Evolutionary conservation across 352 stramenopile species (phyloP).

Genomic region (Pseudoperonospora humuli): DNA sequence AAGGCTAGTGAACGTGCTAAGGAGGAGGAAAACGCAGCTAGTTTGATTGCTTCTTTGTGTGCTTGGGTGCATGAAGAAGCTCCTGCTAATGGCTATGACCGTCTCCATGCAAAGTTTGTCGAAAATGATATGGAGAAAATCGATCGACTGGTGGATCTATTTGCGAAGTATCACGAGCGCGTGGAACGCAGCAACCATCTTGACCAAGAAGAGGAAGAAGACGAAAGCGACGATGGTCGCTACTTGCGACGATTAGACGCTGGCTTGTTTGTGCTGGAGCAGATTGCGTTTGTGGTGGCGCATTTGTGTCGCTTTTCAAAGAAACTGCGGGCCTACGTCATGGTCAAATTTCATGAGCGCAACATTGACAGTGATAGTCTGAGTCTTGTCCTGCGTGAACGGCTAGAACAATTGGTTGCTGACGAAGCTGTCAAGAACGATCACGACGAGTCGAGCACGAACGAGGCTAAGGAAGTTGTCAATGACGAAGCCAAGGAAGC

Average conservation of each 20-base stretch:
- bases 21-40: slow-evolving; percentile 58
- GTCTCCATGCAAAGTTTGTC: slow-evolving; percentile 76
- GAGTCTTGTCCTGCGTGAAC: slow-evolving; percentile 38
- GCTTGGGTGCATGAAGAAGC: slow-evolving; percentile 37
- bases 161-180: slow-evolving; percentile 59
- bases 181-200: slow-evolving; percentile 27
- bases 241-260: slow-evolving; percentile 63
- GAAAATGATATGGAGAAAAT: slow-evolving; percentile 80
- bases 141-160: slow-evolving; percentile 69
- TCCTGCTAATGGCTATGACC: slow-evolving; percentile 45
- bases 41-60: slow-evolving; percentile 62
- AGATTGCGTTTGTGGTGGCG: slow-evolving; percentile 49
- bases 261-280: slow-evolving; percentile 74
- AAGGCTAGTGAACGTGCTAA: slow-evolving; percentile 26
- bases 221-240: slow-evolving; percentile 42
- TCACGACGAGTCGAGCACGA: not conserved
- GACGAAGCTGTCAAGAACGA: slow-evolving; percentile 12
- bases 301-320: slow-evolving; percentile 57
- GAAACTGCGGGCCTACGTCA: slow-evolving; percentile 58
- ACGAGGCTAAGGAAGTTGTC: slow-evolving; percentile 12
- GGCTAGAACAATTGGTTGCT: slow-evolving; percentile 40
- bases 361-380: slow-evolving; percentile 48
- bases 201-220: slow-evolving; percentile 27
- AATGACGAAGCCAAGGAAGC: slow-evolving; percentile 23
- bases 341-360: slow-evolving; percentile 72